A percentile compares a stretch with the other conserved stretches of the same genome.
Conservation (phyloP, 2,329 filamentous ascomycete genomes). For the Sporothrix pallida region DNA sequence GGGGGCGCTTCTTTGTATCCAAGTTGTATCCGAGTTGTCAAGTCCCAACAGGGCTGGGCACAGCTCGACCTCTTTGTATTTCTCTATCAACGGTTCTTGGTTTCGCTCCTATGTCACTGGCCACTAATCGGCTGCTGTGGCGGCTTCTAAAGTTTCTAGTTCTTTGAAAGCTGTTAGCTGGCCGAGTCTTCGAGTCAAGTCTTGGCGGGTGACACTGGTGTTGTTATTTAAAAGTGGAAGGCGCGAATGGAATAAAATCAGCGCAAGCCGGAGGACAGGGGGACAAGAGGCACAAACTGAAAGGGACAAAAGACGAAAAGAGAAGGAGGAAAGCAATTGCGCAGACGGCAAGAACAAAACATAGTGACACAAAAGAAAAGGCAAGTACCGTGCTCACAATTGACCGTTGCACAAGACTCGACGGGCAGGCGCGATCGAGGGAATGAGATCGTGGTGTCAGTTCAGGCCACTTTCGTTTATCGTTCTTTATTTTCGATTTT, state of each 20-base stretch:
- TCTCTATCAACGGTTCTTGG: background rate
- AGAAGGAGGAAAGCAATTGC: background rate
- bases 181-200: background rate
- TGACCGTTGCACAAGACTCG: background rate
- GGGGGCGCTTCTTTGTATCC: conserved; percentile 2
- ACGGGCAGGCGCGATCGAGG: conserved; percentile 11
- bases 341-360: conserved; percentile 3
- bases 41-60: background rate
- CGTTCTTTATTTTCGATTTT: background rate
- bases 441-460: background rate
- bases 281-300: background rate
- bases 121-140: conserved; percentile 21
- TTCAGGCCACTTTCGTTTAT: background rate
- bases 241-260: conserved; percentile 4
- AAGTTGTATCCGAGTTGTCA: background rate
- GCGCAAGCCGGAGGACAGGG: background rate
- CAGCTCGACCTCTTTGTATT: background rate
- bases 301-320: background rate
- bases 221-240: background rate
- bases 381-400: background rate
- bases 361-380: background rate
- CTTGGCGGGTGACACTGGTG: conserved; percentile 18
- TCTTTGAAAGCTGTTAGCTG: conserved; percentile 7
- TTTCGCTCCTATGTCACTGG: background rate
- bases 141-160: too few relatives aligned